phyloP scores from a whole-genome alignment of 23 red algal species.

The Chondrus crispus region DNA sequence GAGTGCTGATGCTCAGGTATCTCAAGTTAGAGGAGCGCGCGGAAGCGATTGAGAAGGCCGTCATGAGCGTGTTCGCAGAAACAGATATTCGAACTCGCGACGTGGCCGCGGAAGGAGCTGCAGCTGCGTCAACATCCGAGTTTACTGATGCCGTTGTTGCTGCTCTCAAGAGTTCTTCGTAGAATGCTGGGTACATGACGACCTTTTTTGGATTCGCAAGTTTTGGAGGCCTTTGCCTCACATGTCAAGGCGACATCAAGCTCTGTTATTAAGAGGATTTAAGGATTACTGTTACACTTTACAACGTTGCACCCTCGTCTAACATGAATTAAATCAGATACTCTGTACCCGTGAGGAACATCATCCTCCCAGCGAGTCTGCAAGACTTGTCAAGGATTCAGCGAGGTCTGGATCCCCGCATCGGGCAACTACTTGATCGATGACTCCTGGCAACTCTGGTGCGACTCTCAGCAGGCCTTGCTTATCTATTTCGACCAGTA shows the following conservation, averaged over 20 bases:
- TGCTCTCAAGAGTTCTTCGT: slow-evolving; percentile 31
- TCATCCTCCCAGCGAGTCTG: not conserved
- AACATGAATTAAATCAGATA: no score
- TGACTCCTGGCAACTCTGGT: slow-evolving; percentile 42
- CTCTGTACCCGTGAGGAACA: no score
- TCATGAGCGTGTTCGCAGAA: slow-evolving; percentile 38
- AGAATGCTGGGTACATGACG: no score
- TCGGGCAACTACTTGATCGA: slow-evolving; percentile 7
- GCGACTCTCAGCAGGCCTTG: slow-evolving; percentile 19
- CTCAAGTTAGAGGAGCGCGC: slow-evolving; percentile 74
- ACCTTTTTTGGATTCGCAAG: no score
- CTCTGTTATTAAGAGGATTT: no score
- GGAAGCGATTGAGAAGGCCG: slow-evolving; percentile 78
- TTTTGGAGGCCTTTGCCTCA: no score
- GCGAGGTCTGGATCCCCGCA: slow-evolving; percentile 26
- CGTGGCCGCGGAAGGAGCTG: slow-evolving; percentile 6
- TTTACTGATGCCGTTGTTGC: slow-evolving; percentile 81
- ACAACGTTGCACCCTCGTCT: no score
- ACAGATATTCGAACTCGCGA: slow-evolving; percentile 79
- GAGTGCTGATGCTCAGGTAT: slow-evolving; percentile 90
- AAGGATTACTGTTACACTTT: no score
- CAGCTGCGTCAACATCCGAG: slow-evolving; percentile 60
- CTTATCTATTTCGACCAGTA: slow-evolving; percentile 51
- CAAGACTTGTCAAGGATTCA: not conserved
- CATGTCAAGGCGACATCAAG: no score